phyloP scores from a whole-genome alignment of 176 grass and related monocot genomes.

The Avena insularis region DNA sequence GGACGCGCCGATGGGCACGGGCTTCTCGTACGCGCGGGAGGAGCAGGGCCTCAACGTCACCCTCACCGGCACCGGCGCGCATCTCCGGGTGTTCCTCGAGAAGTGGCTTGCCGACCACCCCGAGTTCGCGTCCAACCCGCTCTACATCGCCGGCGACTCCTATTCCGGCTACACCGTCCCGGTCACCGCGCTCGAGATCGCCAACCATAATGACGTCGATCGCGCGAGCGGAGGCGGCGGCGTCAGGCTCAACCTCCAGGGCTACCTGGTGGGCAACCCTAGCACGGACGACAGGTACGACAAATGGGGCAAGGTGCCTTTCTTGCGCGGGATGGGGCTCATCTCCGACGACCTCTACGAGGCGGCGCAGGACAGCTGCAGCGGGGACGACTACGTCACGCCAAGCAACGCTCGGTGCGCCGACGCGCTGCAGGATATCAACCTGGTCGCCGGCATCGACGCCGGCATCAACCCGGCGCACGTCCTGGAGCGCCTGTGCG shows the following conservation, averaged over 20 bases:
- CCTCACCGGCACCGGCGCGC: conserved; percentile 47
- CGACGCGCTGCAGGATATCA: conserved; percentile 45
- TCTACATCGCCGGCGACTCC: conserved; percentile 66
- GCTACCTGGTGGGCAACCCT: too few relatives aligned
- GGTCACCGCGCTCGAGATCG: too few relatives aligned
- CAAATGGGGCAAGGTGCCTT: too few relatives aligned
- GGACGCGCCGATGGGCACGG: conserved; percentile 74
- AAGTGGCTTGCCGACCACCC: conserved; percentile 71
- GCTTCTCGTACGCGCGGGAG: conserved; percentile 64
- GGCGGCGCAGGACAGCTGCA: conserved; percentile 36
- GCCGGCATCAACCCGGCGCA: conserved; percentile 51
- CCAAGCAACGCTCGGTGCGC: conserved; percentile 58
- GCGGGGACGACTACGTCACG: conserved; percentile 42
- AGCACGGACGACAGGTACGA: too few relatives aligned
- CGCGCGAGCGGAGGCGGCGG: too few relatives aligned
- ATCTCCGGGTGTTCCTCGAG: conserved; percentile 54
- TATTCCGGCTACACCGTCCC: too few relatives aligned
- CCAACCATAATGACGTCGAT: too few relatives aligned
- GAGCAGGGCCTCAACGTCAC: conserved; percentile 49
- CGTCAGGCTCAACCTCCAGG: too few relatives aligned
- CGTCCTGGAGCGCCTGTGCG: conserved; percentile 64
- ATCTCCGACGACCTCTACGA: too few relatives aligned
- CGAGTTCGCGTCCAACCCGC: conserved; percentile 64
- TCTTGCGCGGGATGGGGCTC: too few relatives aligned
- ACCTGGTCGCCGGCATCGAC: conserved; percentile 36